Conservation (phyloP, 2,329 filamentous ascomycete species). For the Trichophyton simii region DNA sequence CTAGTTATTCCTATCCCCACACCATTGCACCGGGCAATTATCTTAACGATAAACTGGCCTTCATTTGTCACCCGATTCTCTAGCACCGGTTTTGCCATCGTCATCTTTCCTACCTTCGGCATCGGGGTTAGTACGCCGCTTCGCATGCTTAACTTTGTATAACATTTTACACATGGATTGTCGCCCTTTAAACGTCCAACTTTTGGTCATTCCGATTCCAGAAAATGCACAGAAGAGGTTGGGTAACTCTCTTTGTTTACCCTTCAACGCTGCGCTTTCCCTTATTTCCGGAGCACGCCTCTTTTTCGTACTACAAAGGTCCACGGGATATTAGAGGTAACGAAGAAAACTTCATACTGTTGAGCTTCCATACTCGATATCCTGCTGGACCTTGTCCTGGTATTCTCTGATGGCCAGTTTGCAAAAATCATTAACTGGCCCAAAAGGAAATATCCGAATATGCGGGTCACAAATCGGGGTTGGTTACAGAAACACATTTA, state of each 20-base stretch:
- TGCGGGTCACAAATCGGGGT: background rate
- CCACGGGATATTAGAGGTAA: background rate
- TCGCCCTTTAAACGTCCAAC: background rate
- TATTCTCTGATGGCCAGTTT: background rate
- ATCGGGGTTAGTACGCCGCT: background rate
- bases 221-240: background rate
- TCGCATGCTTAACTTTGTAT: background rate
- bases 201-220: constrained; percentile 1
- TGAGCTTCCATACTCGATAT: background rate
- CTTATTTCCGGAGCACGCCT: background rate
- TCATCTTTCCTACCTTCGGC: background rate
- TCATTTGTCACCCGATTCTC: background rate
- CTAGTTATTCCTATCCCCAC: background rate
- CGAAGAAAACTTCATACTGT: background rate
- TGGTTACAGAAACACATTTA: constrained; percentile 1
- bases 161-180: background rate
- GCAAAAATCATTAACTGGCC: background rate
- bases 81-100: background rate
- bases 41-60: background rate
- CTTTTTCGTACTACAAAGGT: background rate
- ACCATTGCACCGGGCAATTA: background rate
- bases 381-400: background rate
- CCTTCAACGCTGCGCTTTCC: background rate
- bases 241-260: background rate
- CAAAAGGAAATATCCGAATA: background rate